Evolutionary conservation across 345 rosid species (phyloP), one percentile per base, ranked within the genome.

Genomic region (Salix udensis): DNA sequence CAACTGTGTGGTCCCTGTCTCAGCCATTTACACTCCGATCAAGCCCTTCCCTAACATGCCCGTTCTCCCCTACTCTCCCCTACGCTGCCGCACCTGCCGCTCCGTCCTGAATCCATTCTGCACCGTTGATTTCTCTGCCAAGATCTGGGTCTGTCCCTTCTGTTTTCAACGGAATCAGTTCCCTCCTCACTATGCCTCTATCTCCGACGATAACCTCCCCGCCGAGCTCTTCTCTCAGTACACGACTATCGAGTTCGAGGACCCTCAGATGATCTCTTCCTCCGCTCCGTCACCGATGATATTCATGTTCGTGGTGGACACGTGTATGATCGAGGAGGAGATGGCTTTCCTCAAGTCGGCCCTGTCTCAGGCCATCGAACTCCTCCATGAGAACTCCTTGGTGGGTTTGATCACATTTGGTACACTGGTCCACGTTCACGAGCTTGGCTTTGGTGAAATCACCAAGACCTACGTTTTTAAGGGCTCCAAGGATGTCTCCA

Each of bases 141-240:
- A 84, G 87, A 85, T 85, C 75, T 93, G 98, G 99, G 89, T 91
- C 87, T 96, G 99, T 77, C 98, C 97, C 53, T 86, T 93, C 85
- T 96, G 98, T 86, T 93, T 88, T 79, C 90, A 88, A 55, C 98
- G 99, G 52, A 96, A 89, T 76, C 93, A 91, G 70, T 93, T 96
- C 83, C 97, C 98, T 1, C 78, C 83, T 9, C 90, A 84, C 67
- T 96, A 93, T 83, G 83, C 94, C 71, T 89, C 94, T 71, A 87
- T 96, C 84, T 76, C 88, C 74, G 92, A 89, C n/a, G 89, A 87
- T 68, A 90, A 86, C 82, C 94, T 96, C 61, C 98, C 97, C 9
- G 96, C 91, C 42, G 98, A 96, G 88, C 97, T 96, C 26, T 92
- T 93, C 86, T 91, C 98, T 73, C 91, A 88, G 52, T 89, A 82